Percentiles rank a stretch among this genome's conserved stretches.
Evolutionary conservation across 2,329 filamentous ascomycete species (phyloP).

Genomic region (Trichoderma hamatum): DNA sequence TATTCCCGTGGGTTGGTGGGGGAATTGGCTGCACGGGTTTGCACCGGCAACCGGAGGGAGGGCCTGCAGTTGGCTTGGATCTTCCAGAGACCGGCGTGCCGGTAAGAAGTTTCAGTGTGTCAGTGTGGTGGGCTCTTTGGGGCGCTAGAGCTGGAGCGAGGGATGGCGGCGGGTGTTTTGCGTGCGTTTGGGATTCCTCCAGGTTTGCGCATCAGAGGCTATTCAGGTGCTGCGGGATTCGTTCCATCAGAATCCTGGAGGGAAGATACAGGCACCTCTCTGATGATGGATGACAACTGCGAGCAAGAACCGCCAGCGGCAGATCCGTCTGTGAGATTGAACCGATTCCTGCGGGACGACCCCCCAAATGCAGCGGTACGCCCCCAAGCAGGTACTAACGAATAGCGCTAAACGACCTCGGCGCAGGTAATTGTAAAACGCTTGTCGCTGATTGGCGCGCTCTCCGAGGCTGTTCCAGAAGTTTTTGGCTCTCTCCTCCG

Average conservation of each 20-base stretch:
- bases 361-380: neutral
- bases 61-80: neutral
- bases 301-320: neutral
- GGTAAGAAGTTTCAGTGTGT: neutral
- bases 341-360: neutral
- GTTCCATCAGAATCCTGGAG: too few relatives aligned
- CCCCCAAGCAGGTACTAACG: neutral
- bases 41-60: neutral
- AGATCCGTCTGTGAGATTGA: neutral
- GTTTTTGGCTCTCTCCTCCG: conserved; percentile 7
- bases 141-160: neutral
- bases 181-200: neutral
- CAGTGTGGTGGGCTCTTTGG: neutral
- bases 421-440: conserved; percentile 17
- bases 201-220: neutral
- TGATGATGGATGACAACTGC: neutral
- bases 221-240: neutral
- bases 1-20: neutral
- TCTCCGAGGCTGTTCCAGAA: conserved; percentile 14
- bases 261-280: too few relatives aligned
- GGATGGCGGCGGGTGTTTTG: neutral
- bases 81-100: neutral
- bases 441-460: conserved; percentile 20
- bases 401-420: neutral
- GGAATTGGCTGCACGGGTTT: neutral